Evolutionary conservation across 2,329 filamentous ascomycete genomes (phyloP).

Genomic region (Colletotrichum sp.): DNA sequence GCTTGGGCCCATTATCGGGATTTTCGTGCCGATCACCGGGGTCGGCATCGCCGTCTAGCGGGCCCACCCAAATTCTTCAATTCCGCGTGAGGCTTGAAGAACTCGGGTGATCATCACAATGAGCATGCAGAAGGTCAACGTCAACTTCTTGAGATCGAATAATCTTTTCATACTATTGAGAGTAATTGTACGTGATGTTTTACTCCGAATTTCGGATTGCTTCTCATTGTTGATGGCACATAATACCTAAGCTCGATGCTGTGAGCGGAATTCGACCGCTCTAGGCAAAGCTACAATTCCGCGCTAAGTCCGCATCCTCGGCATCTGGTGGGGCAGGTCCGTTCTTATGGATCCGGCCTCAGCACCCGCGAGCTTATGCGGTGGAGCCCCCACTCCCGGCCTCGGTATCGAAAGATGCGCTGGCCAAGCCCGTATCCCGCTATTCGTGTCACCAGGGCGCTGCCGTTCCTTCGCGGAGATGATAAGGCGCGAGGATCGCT

Average conservation of each 20-base stretch:
- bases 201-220: too few relatives aligned
- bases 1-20: not conserved
- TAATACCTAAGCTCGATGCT: too few relatives aligned
- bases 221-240: too few relatives aligned
- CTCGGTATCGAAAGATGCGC: not conserved
- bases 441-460: not conserved
- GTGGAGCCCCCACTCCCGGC: not conserved
- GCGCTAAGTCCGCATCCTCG: not conserved
- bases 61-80: not conserved
- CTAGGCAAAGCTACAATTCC: not conserved
- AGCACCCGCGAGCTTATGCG: not conserved
- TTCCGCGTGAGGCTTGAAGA: not conserved
- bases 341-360: not conserved
- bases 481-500: not conserved
- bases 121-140: too few relatives aligned
- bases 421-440: not conserved
- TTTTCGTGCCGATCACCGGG: constrained; percentile 10
- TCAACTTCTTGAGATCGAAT: too few relatives aligned
- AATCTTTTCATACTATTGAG: too few relatives aligned
- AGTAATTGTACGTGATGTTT: too few relatives aligned
- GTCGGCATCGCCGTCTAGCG: not conserved
- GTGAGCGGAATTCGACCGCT: not conserved
- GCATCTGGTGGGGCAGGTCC: not conserved
- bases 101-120: rapidly evolving
- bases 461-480: not conserved